Evolutionary conservation across 2,329 filamentous ascomycete species (phyloP).

Genomic region (Dactylellina parvicollis): DNA sequence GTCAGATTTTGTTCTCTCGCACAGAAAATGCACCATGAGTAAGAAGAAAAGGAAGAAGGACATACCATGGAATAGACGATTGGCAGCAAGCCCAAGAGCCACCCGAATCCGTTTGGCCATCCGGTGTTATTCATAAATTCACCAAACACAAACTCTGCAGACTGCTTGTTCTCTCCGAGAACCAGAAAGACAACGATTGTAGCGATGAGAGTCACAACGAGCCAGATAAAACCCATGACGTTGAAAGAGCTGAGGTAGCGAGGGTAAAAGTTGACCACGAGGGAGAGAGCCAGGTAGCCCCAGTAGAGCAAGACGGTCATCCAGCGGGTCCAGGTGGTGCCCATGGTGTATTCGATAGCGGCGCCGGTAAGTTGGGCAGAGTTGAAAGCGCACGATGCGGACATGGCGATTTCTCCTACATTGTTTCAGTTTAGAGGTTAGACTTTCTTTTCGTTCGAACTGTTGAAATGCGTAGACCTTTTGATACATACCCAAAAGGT

Average conservation of each 20-base stretch:
- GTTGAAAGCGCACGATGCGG: constrained; percentile 52
- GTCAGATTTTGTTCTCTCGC: background rate
- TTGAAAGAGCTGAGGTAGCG: constrained; percentile 51
- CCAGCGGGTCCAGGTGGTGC: constrained; percentile 43
- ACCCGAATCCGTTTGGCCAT: constrained; percentile 40
- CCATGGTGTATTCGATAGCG: constrained; percentile 37
- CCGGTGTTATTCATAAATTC: constrained; percentile 50
- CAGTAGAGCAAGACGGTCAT: constrained; percentile 53
- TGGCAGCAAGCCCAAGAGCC: constrained; percentile 36
- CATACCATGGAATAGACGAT: constrained; percentile 53
- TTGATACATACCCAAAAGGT: constrained; percentile 51
- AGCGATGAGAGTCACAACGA: constrained; percentile 38
- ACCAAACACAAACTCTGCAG: constrained; percentile 43
- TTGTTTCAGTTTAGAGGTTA: background rate
- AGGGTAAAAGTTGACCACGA: constrained; percentile 51
- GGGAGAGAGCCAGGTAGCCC: constrained; percentile 41
- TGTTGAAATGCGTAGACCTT: too few relatives aligned
- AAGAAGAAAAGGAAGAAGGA: too few relatives aligned
- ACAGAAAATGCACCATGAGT: too few relatives aligned
- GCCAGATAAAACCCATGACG: constrained; percentile 45
- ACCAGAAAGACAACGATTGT: constrained; percentile 45
- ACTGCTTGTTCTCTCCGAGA: constrained; percentile 47
- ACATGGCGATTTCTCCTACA: constrained; percentile 52
- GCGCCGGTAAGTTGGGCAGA: constrained; percentile 52
- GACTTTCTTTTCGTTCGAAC: too few relatives aligned